Conservation (phyloP, 1,284 basidiomycete species). For the Inonotus hispidus region DNA sequence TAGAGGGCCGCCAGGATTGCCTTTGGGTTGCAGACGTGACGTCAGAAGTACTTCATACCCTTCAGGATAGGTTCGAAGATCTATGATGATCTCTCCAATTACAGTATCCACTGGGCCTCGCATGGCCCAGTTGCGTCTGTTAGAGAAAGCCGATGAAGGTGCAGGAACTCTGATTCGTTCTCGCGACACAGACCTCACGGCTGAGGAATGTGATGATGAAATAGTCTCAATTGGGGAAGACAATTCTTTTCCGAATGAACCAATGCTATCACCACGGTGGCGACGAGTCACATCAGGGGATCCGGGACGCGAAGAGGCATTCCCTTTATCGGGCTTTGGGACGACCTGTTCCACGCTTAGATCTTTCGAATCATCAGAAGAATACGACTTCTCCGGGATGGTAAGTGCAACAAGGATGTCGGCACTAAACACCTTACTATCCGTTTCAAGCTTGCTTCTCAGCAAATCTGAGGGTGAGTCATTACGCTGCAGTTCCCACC, state of each 20-base stretch:
- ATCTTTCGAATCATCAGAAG: neutral
- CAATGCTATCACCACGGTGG: neutral
- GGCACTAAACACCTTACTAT: slow-evolving; percentile 10
- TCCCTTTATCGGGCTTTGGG: slow-evolving; percentile 19
- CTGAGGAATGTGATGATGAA: slow-evolving; percentile 1
- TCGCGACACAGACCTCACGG: slow-evolving; percentile 28
- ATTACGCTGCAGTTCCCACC: slow-evolving; percentile 1
- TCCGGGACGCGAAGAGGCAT: slow-evolving; percentile 17
- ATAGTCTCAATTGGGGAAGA: slow-evolving; percentile 13
- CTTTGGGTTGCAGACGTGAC: slow-evolving; percentile 27
- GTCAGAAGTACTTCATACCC: slow-evolving; percentile 58
- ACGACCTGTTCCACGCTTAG: slow-evolving; percentile 13
- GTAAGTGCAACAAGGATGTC: slow-evolving; percentile 8
- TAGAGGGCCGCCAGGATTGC: neutral
- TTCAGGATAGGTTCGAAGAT: slow-evolving; percentile 66
- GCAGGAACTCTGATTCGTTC: slow-evolving; percentile 28
- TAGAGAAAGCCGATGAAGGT: slow-evolving; percentile 49
- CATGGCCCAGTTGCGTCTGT: slow-evolving; percentile 35
- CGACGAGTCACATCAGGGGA: slow-evolving; percentile 8
- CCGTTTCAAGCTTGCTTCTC: slow-evolving; percentile 1
- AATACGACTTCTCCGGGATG: neutral
- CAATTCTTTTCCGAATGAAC: slow-evolving; percentile 21
- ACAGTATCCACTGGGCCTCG: slow-evolving; percentile 54
- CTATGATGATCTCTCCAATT: slow-evolving; percentile 68
- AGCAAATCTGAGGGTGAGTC: slow-evolving; percentile 15